A percentile compares a stretch with the other conserved stretches of the same genome.
phyloP scores from a whole-genome alignment of 805 yeast species.

The Isabelozyma gotoi region DNA sequence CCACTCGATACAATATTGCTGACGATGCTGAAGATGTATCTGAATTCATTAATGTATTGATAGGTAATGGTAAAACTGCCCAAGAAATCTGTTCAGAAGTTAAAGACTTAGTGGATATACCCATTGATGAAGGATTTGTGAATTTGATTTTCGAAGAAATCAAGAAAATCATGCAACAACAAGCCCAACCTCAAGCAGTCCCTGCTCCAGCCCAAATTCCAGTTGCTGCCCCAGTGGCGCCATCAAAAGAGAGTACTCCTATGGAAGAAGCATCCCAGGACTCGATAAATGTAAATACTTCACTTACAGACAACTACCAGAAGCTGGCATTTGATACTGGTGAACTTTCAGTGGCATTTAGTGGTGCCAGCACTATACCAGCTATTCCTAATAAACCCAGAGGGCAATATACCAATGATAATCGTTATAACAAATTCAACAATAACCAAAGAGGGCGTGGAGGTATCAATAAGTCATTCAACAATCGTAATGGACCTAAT shows the following conservation, averaged over 20 bases:
- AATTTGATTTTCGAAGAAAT: slow-evolving; percentile 59
- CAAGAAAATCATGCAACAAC: slow-evolving; percentile 32
- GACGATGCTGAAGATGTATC: slow-evolving; percentile 59
- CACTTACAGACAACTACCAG: not conserved
- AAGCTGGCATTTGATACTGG: slow-evolving; percentile 13
- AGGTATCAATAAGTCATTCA: slow-evolving; percentile 19
- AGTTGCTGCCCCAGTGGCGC: slow-evolving; percentile 2
- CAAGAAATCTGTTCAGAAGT: slow-evolving; percentile 62
- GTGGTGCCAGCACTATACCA: slow-evolving; percentile 2
- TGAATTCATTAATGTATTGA: slow-evolving; percentile 69
- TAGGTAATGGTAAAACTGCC: slow-evolving; percentile 64
- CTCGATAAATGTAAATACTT: not conserved
- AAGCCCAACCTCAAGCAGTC: slow-evolving; percentile 4
- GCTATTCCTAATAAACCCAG: not conserved
- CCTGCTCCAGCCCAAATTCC: slow-evolving; percentile 2
- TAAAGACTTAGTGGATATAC: slow-evolving; percentile 58
- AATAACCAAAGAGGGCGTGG: slow-evolving; percentile 10
- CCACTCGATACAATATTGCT: slow-evolving; percentile 29
- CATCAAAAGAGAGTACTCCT: not conserved
- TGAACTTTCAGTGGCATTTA: slow-evolving; percentile 10
- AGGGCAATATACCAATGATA: not conserved
- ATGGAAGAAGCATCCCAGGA: not conserved
- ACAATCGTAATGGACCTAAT: slow-evolving; percentile 12
- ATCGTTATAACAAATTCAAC: not conserved
- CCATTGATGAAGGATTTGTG: slow-evolving; percentile 57